Conservation (phyloP, 495 filamentous ascomycete species). For the Aspergillus ostianus region DNA sequence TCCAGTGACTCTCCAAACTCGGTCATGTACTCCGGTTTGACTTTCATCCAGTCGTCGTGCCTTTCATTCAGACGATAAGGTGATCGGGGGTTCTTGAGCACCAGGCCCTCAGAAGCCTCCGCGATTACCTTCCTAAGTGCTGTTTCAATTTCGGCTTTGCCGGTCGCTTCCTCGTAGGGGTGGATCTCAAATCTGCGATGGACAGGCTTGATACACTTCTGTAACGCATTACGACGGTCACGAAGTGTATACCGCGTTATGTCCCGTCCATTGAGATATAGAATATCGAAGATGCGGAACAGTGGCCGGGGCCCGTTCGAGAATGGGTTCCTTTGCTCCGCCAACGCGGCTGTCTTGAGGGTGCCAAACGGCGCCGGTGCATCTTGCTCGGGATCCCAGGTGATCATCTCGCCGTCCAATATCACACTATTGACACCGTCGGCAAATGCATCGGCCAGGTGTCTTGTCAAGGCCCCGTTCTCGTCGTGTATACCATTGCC, state of each 20-base stretch:
- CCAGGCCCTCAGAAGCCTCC: constrained; percentile 85
- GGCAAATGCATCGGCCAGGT: constrained; percentile 76
- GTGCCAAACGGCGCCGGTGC: constrained; percentile 87
- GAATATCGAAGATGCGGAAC: constrained; percentile 83
- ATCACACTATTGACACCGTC: constrained; percentile 80
- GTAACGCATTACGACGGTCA: constrained; percentile 76
- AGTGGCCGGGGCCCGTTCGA: constrained; percentile 73
- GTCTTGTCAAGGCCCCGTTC: constrained; percentile 73
- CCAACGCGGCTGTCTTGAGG: constrained; percentile 85
- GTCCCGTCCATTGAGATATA: constrained; percentile 78
- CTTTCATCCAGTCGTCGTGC: constrained; percentile 98
- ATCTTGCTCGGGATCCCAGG: constrained; percentile 89
- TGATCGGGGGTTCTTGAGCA: constrained; percentile 90
- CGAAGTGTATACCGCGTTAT: constrained; percentile 80
- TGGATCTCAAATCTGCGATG: constrained; percentile 82
- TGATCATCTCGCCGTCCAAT: constrained; percentile 97
- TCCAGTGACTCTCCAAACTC: constrained; percentile 95
- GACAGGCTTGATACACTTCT: constrained; percentile 60
- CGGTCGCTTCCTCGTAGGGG: constrained; percentile 63
- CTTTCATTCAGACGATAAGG: constrained; percentile 85
- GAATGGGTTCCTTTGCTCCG: constrained; percentile 75
- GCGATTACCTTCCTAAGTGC: constrained; percentile 79
- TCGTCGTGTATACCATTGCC: constrained; percentile 74
- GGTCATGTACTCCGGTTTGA: constrained; percentile 98
- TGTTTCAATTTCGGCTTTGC: constrained; percentile 70